Base-by-base conservation (phyloP, 306 rosid genomes). In the Castanea mollissima region DNA sequence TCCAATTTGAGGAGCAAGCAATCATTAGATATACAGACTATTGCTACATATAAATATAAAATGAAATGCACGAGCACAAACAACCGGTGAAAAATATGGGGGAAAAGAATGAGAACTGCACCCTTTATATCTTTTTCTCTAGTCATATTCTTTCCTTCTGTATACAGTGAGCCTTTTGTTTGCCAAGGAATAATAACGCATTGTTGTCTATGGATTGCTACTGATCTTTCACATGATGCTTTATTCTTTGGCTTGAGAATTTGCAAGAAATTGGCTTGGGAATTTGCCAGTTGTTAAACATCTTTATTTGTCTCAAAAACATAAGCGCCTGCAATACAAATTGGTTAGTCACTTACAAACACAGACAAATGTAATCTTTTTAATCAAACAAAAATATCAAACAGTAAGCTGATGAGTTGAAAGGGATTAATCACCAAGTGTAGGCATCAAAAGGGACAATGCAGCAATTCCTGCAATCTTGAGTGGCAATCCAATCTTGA, bases 401-500 rank as follows among this genome's bases (percentile, higher is more conserved):
- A 62, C 1, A 65, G 49, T 4, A 5, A 63, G 4, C 20, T 14
- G n/a, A 52, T 41, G 56, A 54, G 21, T 25, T 5, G 52, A 3
- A 41, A 18, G 11, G 11, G 25, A 23, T 41, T 25, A 14, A 77
- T 79, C 83, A 94, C 98, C 97, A 6, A 94, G 90, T 0, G 99
- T 69, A 20, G 99, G 97, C 97, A 92, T 92, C 21, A 92, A 74
- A 49, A 92, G 29, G 19, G 98, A 85, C 7, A 94, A 70, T 6
- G 71, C 84, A 58, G 75, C 84, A 63, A 80, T 86, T 58, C 90
- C 97, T 63, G 84, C 92, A 76, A 90, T 27, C 92, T 92, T 94
- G 18, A 92, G 86, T 0, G 98, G 95, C 74, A 91, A 23, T 34
- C 97, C 97, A 72, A 81, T 60, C 87, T 90, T 91, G 79, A 94